Evolutionary conservation across 345 rosid species (phyloP), one percentile per base, ranked within the genome.

Genomic region (Sapria himalayana): DNA sequence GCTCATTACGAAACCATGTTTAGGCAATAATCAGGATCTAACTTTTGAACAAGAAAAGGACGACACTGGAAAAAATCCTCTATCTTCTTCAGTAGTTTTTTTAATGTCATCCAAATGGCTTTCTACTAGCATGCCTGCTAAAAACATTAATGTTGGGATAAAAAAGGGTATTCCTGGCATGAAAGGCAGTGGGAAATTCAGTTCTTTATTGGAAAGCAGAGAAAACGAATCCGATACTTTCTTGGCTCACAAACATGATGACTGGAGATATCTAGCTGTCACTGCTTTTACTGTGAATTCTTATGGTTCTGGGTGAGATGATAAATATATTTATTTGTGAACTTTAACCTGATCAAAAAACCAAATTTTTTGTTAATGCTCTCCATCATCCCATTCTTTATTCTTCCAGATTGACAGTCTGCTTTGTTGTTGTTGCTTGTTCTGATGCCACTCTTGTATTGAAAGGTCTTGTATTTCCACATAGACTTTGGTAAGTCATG

Each of bases 201-300:
- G 19, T 25, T 15, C 64, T 4, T n/a, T 39, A 38, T 39, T 20
- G 1, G 63, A 43, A 33, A 54, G 51, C 7, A 33, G 17, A 32
- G 63, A 36, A 27, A 18, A 29, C 9, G 48, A 56, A 5, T 39
- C 53, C 41, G 49, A 58, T 60, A n/a, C 12, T 36, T 45, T 33
- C 41, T 61, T 15, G 57, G 52, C 43, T 33, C 71, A 64, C 54
- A 72, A 51, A 25, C 51, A 39, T 54, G 93, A 82, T 62, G 98
- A 82, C 57, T 82, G 91, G 91, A 76, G 98, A 79, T 76, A 78
- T 67, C 67, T 89, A 37, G 85, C 94, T 16, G 78, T 85, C 49
- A 82, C 94, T 35, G 77, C 93, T 22, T 89, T 89, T 72, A 80
- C 79, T 46, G 91, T 79, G 37, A 82, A 62, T 65, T 49, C 57